Evolutionary conservation across 78 protist species (phyloP).

Genomic region (Guillardia theta): DNA sequence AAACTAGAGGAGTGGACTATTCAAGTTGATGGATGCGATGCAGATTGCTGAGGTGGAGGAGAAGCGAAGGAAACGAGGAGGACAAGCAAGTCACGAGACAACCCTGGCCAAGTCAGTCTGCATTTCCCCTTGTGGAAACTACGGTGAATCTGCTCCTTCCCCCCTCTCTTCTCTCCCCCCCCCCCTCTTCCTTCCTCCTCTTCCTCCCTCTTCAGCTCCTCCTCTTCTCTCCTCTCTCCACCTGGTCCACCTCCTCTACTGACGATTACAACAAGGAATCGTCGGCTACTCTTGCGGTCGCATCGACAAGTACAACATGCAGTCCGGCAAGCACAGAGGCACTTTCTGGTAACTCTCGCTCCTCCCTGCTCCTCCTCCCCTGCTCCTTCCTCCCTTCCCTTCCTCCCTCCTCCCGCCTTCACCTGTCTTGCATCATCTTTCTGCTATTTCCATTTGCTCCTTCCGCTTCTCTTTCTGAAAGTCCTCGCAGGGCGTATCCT

Average conservation of each 20-base stretch:
- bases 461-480: not conserved
- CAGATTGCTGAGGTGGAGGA: no score
- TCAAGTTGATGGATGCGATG: no score
- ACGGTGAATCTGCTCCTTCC: not conserved
- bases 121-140: conserved; percentile 69
- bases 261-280: not conserved
- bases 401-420: no score
- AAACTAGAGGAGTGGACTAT: no score
- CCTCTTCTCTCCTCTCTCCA: not conserved
- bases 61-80: not conserved
- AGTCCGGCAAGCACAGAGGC: conserved; percentile 38
- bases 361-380: not conserved
- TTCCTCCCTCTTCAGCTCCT: not conserved
- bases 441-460: not conserved
- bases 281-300: not conserved
- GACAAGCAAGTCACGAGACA: not conserved
- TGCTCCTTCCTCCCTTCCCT: not conserved
- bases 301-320: conserved; percentile 46
- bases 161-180: not conserved
- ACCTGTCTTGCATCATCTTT: no score
- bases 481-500: no score
- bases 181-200: not conserved
- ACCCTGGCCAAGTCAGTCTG: conserved; percentile 14
- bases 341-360: not conserved
- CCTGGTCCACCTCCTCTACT: not conserved